Evolutionary conservation across 225 moss, liverwort and hornwort species (phyloP), one percentile per base, ranked within the genome.

Genomic region (Thuidium tamariscinum): DNA sequence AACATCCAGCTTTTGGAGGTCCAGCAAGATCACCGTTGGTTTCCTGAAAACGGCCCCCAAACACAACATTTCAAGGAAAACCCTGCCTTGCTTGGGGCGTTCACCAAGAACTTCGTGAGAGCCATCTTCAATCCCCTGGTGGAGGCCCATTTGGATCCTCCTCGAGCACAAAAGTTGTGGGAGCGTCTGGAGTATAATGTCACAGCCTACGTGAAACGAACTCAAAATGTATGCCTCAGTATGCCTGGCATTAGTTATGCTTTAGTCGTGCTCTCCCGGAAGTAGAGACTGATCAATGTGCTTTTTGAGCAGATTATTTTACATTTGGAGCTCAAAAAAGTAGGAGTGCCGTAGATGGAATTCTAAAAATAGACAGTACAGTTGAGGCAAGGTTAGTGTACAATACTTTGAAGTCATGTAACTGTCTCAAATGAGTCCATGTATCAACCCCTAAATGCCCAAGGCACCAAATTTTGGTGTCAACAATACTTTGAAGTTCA

Each of bases 41-140:
- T 85, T 3, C 1, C 41, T 1, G 60, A 84, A 41, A 82, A n/a
- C 25, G 77, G 87, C 36, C 34, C 11, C 7, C 37, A 85, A 61
- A 44, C 36, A 2, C 87, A 79, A 10, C 54, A 74, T 36, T 91
- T 89, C 55, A 85, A 37, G 55, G 68, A 66, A 14, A 85, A 91
- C 12, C 89, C 91, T 22, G 67, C 69, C 56, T 82, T 21, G 32
- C 60, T 77, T 5, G 91, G 89, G 26, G 55, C 8, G 13, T 74
- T 67, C 15, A 29, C 82, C 1, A 91, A 85, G 74, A 91, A 89
- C 39, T 85, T 87, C 8, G 87, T 79, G 4, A 44, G 67, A 74
- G 89, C 91, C 75, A 41, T 89, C 79, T 85, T 79, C 76, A 91
- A 89, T 77, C 89, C 91, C 12, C 85, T 87, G 4, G 85, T 91